These are phyloP conservation scores for Murraya paniculata DNA, from an alignment of 345 rosid genomes.

Conservation along the genomic window DNA sequence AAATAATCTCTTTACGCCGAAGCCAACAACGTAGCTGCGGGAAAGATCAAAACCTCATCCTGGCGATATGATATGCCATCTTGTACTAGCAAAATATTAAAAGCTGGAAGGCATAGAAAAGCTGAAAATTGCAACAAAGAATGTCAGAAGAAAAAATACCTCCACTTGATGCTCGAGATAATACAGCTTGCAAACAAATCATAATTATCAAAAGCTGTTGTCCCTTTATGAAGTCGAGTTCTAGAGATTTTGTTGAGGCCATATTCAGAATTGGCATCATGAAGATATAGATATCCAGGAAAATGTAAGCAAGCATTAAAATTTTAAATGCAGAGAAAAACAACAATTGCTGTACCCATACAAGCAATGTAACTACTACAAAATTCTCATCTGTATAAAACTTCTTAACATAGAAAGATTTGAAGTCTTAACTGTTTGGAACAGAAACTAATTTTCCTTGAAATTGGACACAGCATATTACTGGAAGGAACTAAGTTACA, in stretches of 20 bases:
- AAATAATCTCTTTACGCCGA: not conserved
- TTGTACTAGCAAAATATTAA: not conserved
- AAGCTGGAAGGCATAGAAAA: not conserved
- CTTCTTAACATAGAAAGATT: not conserved
- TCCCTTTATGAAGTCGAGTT: not conserved
- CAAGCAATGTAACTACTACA: not conserved
- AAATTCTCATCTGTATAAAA: not conserved
- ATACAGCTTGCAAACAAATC: not conserved
- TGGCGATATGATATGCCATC: not conserved
- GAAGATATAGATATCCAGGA: slow-evolving; percentile 1
- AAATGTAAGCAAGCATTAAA: not conserved
- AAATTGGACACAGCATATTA: not conserved
- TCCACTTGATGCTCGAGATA: not conserved
- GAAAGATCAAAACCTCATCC: not conserved
- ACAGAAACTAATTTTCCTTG: not conserved
- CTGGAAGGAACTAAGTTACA: not conserved
- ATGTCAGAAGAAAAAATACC: not conserved
- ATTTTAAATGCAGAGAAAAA: not conserved
- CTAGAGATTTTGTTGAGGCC: not conserved
- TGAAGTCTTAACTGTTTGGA: not conserved
- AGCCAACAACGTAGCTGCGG: not conserved
- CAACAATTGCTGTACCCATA: not conserved
- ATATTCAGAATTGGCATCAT: not conserved
- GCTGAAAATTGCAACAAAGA: not conserved
- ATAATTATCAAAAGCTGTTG: not conserved